These are phyloP conservation scores for Rossbeevera mucosa DNA, from an alignment of 768 basidiomycete genomes.

Conservation along the genomic window DNA sequence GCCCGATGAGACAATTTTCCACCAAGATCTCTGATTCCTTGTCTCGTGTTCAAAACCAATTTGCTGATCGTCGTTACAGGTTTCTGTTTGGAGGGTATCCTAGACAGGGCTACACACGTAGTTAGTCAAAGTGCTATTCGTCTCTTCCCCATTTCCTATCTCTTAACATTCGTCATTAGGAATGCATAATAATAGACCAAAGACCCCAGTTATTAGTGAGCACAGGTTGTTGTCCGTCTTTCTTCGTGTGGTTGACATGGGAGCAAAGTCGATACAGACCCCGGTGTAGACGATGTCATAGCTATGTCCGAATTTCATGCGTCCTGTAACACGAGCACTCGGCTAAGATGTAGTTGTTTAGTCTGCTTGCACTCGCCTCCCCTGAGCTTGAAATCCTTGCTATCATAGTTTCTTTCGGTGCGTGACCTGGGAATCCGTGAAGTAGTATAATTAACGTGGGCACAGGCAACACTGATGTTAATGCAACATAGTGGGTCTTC, in stretches of 20 bases:
- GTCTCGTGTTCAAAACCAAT: neutral
- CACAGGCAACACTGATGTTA: conserved; percentile 67
- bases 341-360: conserved; percentile 25
- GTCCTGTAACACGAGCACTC: neutral
- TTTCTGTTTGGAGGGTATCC: neutral
- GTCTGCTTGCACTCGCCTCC: conserved; percentile 73
- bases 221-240: neutral
- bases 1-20: conserved; percentile 59
- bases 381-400: conserved; percentile 81
- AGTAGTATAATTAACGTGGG: neutral
- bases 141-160: neutral
- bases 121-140: neutral
- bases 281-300: conserved; percentile 78
- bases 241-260: conserved; percentile 1
- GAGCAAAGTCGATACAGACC: conserved; percentile 72
- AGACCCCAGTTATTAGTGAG: conserved; percentile 67
- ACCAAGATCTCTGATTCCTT: conserved; percentile 66
- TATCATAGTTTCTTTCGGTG: conserved; percentile 73
- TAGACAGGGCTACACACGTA: neutral
- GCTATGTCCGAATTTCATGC: conserved; percentile 56
- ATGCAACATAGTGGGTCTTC: conserved; percentile 50
- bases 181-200: conserved; percentile 23
- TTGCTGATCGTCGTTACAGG: conserved; percentile 2
- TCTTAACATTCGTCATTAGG: neutral
- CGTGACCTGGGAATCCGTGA: conserved; percentile 14